Evolutionary conservation across 129 eudicot genomes (phyloP), one percentile per base, ranked within the genome.

Genomic region (Centella asiatica): DNA sequence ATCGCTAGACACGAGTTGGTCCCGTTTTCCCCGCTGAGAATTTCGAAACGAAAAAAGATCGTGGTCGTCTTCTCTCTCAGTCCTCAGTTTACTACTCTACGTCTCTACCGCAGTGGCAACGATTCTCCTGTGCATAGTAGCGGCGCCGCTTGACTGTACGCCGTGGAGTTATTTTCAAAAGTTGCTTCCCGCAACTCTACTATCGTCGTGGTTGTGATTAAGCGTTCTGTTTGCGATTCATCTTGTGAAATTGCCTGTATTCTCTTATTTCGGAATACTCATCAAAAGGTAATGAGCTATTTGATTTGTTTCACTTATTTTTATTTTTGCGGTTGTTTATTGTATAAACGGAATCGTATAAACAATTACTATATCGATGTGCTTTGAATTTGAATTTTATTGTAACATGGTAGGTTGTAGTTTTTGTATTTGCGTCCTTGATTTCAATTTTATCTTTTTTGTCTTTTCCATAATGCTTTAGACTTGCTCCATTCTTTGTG

Each of bases 61-160:
- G 6, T 60, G 13, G 24, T 42, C 47, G 28, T 22, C 45, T 47
- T 40, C 6, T 42, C 44, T 42, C 42, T 67, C 63, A 44, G 64
- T 46, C 64, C 6, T 18, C 53, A 51, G 57, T 40, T 6, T 53
- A 1, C 23, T 40, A 60, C 62, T 47, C 60, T 55, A n/a, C n/a
- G n/a, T n/a, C n/a, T 32, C 83, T 69, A 75, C 83, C 77, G 74
- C 67, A 74, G 33, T 69, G 67, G 68, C 79, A 81, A 78, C 88
- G 83, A 85, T 76, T 78, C 85, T 78, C 85, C 80, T 76, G 62
- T 76, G 75, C 62, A 48, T 68, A 37, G 37, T 75, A 78, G 71
- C 76, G 87, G 79, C 75, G 62, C 52, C 37, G 25, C 70, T 72
- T 58, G 50, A 62, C 42, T 63, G 28, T 4, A 23, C 51, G 40